Conservation (phyloP, 2,329 filamentous ascomycete species). For the Talaromyces islandicus region DNA sequence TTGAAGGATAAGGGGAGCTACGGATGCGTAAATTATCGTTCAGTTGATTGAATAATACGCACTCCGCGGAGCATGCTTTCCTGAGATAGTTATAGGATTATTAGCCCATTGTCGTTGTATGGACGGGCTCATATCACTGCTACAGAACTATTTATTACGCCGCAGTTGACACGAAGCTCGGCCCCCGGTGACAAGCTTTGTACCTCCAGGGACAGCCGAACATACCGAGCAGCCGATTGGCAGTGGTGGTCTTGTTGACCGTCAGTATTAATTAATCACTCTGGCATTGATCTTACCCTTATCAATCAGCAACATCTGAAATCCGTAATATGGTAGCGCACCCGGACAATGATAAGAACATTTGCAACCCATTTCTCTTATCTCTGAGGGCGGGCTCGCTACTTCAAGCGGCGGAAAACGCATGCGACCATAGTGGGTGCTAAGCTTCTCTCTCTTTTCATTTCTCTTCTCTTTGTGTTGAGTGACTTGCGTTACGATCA, state of each 20-base stretch:
- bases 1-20: not conserved
- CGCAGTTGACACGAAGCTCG: not conserved
- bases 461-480: not conserved
- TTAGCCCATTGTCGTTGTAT: not conserved
- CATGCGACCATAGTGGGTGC: not conserved
- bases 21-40: not conserved
- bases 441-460: not conserved
- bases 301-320: not conserved
- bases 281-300: not conserved
- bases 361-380: not conserved
- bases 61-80: not conserved
- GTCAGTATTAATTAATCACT: not conserved
- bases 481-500: not conserved
- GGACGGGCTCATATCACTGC: not conserved
- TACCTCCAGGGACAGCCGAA: not conserved
- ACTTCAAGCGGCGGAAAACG: not conserved
- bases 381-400: not conserved
- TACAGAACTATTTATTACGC: not conserved
- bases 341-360: not conserved
- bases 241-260: not conserved
- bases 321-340: not conserved
- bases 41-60: too few species aligned
- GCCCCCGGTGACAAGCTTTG: not conserved
- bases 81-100: not conserved
- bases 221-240: not conserved